phyloP scores from a whole-genome alignment of 225 moss, liverwort and hornwort genomes.

The Climacium dendroides region DNA sequence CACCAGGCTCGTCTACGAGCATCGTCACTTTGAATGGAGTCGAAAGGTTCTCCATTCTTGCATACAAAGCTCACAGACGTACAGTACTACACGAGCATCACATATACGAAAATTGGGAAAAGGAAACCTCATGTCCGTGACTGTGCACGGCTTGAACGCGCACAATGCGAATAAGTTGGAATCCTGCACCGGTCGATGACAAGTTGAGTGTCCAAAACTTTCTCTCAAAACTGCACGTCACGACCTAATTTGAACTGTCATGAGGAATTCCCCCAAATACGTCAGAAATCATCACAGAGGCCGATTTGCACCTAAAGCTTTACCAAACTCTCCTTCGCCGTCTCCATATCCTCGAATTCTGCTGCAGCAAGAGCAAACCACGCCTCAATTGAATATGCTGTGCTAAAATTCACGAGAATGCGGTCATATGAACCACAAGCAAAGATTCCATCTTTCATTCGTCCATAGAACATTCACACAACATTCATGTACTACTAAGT shows the following conservation, averaged over 20 bases:
- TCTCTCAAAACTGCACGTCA: not conserved
- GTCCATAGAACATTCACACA: not conserved
- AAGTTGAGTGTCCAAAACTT: not conserved
- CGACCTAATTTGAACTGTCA: not conserved
- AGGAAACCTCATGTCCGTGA: not conserved
- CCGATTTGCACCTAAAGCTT: not conserved
- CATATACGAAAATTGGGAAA: not conserved
- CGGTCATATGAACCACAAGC: not conserved
- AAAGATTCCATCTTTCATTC: not conserved
- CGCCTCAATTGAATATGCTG: not conserved
- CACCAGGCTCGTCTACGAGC: not conserved
- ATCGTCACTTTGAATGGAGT: not conserved
- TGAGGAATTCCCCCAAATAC: not conserved
- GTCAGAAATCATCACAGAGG: not conserved
- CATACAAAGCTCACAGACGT: not conserved
- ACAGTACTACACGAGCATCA: not conserved
- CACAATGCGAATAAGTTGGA: not conserved
- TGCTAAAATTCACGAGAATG: not conserved
- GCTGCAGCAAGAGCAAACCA: not conserved
- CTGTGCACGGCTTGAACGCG: not conserved
- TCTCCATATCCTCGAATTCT: not conserved
- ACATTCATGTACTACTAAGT: not conserved
- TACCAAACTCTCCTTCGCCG: not conserved
- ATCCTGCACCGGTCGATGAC: not conserved
- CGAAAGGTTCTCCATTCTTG: not conserved